These are phyloP conservation scores for Cryptococcus sp. DNA, from an alignment of 1,284 basidiomycete species.

Conservation along the genomic window DNA sequence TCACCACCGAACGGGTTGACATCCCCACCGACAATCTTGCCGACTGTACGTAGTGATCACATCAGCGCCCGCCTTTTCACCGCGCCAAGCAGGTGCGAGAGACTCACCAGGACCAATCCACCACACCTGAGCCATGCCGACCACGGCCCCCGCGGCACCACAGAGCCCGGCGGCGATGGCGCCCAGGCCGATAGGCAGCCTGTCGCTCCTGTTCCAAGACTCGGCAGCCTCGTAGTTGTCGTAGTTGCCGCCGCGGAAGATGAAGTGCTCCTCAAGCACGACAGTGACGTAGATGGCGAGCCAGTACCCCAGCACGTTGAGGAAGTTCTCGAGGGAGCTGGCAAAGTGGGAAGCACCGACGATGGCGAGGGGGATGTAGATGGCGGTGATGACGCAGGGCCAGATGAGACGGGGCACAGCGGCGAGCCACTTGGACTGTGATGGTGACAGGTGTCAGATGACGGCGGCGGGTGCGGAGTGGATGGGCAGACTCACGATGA, in stretches of 20 bases:
- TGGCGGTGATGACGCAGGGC: slow-evolving; percentile 44
- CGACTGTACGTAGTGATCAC: slow-evolving; percentile 10
- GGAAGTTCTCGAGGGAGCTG: slow-evolving; percentile 36
- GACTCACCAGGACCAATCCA: slow-evolving; percentile 34
- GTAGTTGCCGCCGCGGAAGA: slow-evolving; percentile 45
- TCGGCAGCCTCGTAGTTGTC: slow-evolving; percentile 39
- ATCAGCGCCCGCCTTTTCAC: background rate
- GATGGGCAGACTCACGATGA: slow-evolving; percentile 20
- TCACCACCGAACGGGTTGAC: slow-evolving; percentile 27
- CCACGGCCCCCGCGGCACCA: slow-evolving; percentile 35
- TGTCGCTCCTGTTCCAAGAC: slow-evolving; percentile 32
- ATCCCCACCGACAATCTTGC: slow-evolving; percentile 19
- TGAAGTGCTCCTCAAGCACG: slow-evolving; percentile 47
- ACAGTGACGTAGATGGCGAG: slow-evolving; percentile 46
- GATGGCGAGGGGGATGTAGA: slow-evolving; percentile 45
- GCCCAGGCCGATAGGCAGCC: slow-evolving; percentile 31
- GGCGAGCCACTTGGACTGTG: slow-evolving; percentile 29
- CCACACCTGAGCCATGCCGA: slow-evolving; percentile 46
- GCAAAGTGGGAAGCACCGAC: slow-evolving; percentile 46
- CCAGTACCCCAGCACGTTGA: slow-evolving; percentile 46
- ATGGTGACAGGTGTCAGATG: background rate
- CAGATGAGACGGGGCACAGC: slow-evolving; percentile 47
- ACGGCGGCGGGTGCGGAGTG: background rate
- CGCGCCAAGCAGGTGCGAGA: background rate
- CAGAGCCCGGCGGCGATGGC: slow-evolving; percentile 24